Base-by-base conservation (phyloP, 129 eudicot genomes). In the Chrysanthemum lavandulifolium region DNA sequence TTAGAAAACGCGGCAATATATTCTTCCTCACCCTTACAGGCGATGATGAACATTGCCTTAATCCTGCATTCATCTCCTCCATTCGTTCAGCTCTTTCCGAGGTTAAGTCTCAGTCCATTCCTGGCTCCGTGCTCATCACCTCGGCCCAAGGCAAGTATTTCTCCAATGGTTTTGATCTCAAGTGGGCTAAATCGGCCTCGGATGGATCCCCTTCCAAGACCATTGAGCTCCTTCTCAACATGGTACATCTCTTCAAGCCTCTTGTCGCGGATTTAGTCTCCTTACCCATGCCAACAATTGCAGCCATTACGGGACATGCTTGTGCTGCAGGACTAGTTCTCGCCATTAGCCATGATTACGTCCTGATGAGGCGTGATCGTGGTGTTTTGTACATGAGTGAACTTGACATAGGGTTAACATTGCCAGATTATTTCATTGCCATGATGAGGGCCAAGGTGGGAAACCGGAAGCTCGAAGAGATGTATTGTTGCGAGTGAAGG, bases 211-310 rank as follows among this genome's bases (percentile, higher is more conserved):
- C 51, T 21, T 15, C 58, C 4, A 48, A 25, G 12, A 81, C 88
- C 82, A 88, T 33, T 12, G 61, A 76, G 29, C 52, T 43, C 51
- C 50, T 83, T 48, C 27, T 13, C 2, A 65, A 73, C 45, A 86
- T 85, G 91, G 88, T 81, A 10, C 29, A 74, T 10, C 48, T 80
- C 0, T 85, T 81, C 67, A 79, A 77, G 48, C 80, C 78, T 0
- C 49, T 85, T 8, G 72, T 91, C 15, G 76, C 82, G 5, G 95
- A 87, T 23, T n/a, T 83, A 2, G 51, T 87, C 12, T 78, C 85
- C 13, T 77, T 91, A 36, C 95, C 91, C 1, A 85, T 88, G 88
- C 97, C 92, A 5, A 87, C 97, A 3, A 73, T 91, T 31, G 88
- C 88, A 55, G 89, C 87, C 14, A 71, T 91, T 12, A 78, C 87